phyloP scores from a whole-genome alignment of 345 rosid genomes.

The Sapria himalayana region DNA sequence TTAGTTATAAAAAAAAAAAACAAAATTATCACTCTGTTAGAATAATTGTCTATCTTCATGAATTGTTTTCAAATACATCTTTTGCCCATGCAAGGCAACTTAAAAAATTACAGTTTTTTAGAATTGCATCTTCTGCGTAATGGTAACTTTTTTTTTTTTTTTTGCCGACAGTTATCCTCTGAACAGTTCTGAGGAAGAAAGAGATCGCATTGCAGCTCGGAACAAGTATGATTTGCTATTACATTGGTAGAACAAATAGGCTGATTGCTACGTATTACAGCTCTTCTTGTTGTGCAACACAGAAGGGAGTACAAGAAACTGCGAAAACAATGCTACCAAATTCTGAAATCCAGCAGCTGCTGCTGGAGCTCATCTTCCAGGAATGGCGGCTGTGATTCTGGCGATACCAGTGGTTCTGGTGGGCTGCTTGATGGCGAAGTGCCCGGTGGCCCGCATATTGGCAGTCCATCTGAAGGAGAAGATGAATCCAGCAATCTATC shows the following conservation, averaged over 20 bases:
- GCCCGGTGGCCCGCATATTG: constrained; percentile 15
- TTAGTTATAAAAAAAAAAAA: no score
- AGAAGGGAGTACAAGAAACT: constrained; percentile 53
- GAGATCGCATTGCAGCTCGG: constrained; percentile 25
- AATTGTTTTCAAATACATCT: no score
- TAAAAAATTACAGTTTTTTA: no score
- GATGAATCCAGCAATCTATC: constrained; percentile 25
- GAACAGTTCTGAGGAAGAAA: constrained; percentile 49
- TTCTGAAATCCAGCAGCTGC: constrained; percentile 14
- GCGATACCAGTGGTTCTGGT: constrained; percentile 22
- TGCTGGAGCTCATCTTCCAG: constrained; percentile 21
- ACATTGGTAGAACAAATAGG: constrained; percentile 6
- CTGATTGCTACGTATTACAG: neutral
- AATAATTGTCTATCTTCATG: no score
- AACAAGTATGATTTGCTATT: constrained; percentile 31
- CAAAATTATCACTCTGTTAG: no score
- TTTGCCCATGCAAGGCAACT: no score
- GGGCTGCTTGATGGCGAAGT: constrained; percentile 22
- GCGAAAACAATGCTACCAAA: constrained; percentile 34
- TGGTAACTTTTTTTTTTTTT: neutral
- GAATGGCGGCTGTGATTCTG: constrained; percentile 18
- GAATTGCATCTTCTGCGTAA: no score
- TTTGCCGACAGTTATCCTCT: constrained; percentile 36
- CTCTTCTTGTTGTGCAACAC: constrained; percentile 9
- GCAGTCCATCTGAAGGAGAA: constrained; percentile 17